These are phyloP conservation scores for Punctularia strigosozonata DNA, from an alignment of 768 basidiomycete genomes.

Conservation along the genomic window DNA sequence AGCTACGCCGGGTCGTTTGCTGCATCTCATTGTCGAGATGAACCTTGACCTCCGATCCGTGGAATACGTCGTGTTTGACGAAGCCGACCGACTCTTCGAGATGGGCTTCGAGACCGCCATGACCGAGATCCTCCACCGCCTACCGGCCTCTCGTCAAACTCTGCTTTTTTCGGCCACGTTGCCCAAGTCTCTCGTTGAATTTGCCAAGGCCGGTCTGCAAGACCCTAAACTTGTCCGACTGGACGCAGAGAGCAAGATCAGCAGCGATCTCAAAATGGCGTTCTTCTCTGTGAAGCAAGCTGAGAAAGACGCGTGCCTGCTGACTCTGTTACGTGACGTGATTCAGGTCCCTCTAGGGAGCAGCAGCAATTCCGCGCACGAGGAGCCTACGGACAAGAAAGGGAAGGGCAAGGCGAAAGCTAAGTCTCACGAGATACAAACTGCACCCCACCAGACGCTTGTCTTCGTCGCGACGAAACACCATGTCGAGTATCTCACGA, in stretches of 20 bases:
- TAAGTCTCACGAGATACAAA: conserved; percentile 30
- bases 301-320: conserved; percentile 89
- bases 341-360: conserved; percentile 64
- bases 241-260: conserved; percentile 94
- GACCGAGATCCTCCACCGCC: conserved; percentile 81
- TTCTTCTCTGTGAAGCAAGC: conserved; percentile 88
- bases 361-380: conserved; percentile 4
- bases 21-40: conserved; percentile 98
- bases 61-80: conserved; percentile 91
- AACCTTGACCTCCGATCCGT: conserved; percentile 79
- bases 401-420: conserved; percentile 40
- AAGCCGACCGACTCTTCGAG: conserved; percentile 97
- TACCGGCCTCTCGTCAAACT: conserved; percentile 81
- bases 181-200: conserved; percentile 91
- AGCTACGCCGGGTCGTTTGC: conserved; percentile 91
- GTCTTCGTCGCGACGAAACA: conserved; percentile 97
- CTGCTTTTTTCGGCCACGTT: conserved; percentile 94
- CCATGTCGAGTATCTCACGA: conserved; percentile 89
- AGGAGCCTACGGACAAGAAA: conserved; percentile 22
- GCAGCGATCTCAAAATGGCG: conserved; percentile 83
- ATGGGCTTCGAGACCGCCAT: conserved; percentile 94
- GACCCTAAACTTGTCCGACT: conserved; percentile 94
- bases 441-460: conserved; percentile 81
- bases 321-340: conserved; percentile 76
- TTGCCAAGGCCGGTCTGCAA: conserved; percentile 92